Base-by-base conservation (phyloP, 1,284 basidiomycete species). In the Cystobasidium slooffiae region DNA sequence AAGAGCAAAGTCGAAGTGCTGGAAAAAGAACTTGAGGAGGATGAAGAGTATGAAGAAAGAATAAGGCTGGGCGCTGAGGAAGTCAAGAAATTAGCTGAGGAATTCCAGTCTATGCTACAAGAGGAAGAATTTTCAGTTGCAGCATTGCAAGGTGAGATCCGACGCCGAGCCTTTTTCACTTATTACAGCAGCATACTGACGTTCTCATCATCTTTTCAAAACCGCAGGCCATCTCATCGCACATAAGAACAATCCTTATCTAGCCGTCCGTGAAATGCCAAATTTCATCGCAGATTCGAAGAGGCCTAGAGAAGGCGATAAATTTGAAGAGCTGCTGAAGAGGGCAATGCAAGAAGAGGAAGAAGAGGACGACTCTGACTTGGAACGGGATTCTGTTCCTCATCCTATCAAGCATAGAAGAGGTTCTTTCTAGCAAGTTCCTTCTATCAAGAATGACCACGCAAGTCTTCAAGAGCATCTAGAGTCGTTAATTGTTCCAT, bases 111-210 rank as follows among this genome's bases (percentile, higher is more conserved):
- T 14, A 49, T 65, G 41, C 31, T 73, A 6, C 22, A 65, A 18
- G 70, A 73, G 22, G 63, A 59, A 22, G 62, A 73, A 43, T 66
- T 65, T 44, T 65, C 62, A 10, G 51, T 73, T 20, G 70, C 70
- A 22, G 58, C 49, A 4, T 49, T 74, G 16, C 66, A 63, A 46
- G 55, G 64, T 74, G 24, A 41, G 58, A 3, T 16, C 43, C 39
- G 14, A 1, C 9, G 24, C 43, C 22, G 7, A 9, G 39, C 1
- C 64, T 41, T 52, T 72, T 75, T 9, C 68, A 56, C 58, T 76
- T 75, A 64, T 69, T 76, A 12, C 3, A 8, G 4, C 3, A 53
- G 2, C 14, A 1, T 6, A 1, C 47, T 64, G 61, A 37, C 39
- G n/a, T 1, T 44, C 9, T 43, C 39, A 20, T 14, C 9, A 49